Percentiles rank a stretch among this genome's conserved stretches.
Conservation (phyloP, 495 filamentous ascomycete genomes). For the Lasiosphaeria ovina region DNA sequence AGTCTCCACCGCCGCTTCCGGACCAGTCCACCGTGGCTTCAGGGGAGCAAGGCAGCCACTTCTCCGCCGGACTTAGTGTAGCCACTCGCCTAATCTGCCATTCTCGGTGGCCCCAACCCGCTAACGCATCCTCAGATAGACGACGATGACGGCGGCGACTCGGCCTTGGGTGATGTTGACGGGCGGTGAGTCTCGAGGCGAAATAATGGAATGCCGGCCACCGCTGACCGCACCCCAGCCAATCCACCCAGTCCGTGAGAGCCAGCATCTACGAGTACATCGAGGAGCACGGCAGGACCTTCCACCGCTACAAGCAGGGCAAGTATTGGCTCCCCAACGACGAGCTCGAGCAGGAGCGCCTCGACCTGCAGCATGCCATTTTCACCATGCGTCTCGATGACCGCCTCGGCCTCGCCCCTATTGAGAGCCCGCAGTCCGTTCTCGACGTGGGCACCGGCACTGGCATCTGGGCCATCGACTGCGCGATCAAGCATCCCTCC, state of each 20-base stretch:
- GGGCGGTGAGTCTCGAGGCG: background rate
- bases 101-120: background rate
- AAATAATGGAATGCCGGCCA: too few relatives aligned
- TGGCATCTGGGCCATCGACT: constrained; percentile 50
- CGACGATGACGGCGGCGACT: constrained; percentile 2
- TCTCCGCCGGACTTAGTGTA: constrained; percentile 11
- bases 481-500: constrained; percentile 54
- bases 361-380: constrained; percentile 50
- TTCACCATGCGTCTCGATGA: constrained; percentile 6
- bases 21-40: too few relatives aligned
- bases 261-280: constrained; percentile 9
- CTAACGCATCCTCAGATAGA: background rate
- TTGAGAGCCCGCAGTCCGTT: constrained; percentile 47
- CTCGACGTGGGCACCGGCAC: constrained; percentile 47
- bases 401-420: constrained; percentile 44
- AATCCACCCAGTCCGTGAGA: constrained; percentile 8
- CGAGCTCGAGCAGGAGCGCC: constrained; percentile 23
- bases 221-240: background rate
- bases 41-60: background rate
- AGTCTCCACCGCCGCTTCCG: too few relatives aligned
- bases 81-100: too few relatives aligned
- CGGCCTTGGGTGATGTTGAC: constrained; percentile 7
- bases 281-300: constrained; percentile 48
- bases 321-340: constrained; percentile 30
- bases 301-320: constrained; percentile 21